Evolutionary conservation across 352 stramenopile genomes (phyloP), one percentile per base, ranked within the genome.

Genomic region (Phytophthora sp.): DNA sequence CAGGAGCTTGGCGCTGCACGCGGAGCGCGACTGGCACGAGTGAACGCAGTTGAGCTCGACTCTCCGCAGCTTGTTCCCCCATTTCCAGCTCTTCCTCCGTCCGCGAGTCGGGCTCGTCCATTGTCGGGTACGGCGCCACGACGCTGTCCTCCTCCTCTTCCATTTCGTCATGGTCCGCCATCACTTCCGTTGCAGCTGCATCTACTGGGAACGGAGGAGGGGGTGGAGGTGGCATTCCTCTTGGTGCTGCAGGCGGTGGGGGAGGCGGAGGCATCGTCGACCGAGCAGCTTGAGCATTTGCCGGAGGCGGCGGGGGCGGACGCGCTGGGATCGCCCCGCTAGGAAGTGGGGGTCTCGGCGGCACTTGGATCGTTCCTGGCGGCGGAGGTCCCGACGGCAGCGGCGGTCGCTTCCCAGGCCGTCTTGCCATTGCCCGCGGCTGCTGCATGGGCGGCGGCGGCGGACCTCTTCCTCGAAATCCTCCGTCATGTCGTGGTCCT

Each of bases 11-110:
- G 30, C 79, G 77, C 34, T 88, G 82, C 3, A 87, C 68, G 12
- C 82, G 82, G n/a, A 91, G 52, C 2, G 82, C 72, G 5, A 88
- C 69, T 4, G 82, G 82, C 7, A 92, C 66, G 12, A 92, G 75
- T 27, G 82, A 85, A 0, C 80, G 75, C 37, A 92, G 54, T 24
- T 77, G 69, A 21, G 61, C 66, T 30, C 70, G 77, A 41, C 75
- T 67, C 51, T 82, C 78, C 9, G 54, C 57, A 9, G 68, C 66
- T 12, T 80, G 56, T 15, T 77, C 62, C 11, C 77, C 63, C 15
- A 73, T 61, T 51, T 77, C 55, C 27, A 55, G 23, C 13, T 72
- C 60, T 7, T 46, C 49, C 30, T 38, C 31, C 12, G 31, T 38
- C 31, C 31, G 31, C 11, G n/a, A 26, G 11, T 21, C 30, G 12